A percentile compares a stretch with the other conserved stretches of the same genome.
Evolutionary conservation across 2,329 filamentous ascomycete species (phyloP).

Genomic region (Teratosphaeria pseudoeucalypti): DNA sequence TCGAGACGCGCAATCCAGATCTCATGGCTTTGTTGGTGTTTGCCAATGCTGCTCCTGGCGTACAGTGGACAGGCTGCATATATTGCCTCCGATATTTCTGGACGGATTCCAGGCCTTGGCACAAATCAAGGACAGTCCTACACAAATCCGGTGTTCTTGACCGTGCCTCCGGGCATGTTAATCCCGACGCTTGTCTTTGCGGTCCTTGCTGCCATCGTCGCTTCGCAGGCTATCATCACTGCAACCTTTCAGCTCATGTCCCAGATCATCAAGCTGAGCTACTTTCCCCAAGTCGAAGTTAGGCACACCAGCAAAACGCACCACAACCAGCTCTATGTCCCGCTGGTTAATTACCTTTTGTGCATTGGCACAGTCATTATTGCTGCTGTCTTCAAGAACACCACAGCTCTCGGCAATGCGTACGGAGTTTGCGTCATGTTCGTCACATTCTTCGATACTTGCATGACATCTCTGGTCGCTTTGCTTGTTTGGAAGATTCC

Average conservation of each 20-base stretch:
- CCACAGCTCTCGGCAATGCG: constrained; percentile 11
- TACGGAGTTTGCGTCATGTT: constrained; percentile 65
- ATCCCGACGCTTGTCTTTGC: constrained; percentile 60
- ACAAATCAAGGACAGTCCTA: constrained; percentile 45
- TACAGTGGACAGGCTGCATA: constrained; percentile 68
- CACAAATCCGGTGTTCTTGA: constrained; percentile 64
- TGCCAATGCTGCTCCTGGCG: constrained; percentile 55
- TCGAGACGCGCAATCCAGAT: constrained; percentile 54
- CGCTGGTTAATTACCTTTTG: constrained; percentile 64
- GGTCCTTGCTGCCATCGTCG: constrained; percentile 57
- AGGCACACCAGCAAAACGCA: constrained; percentile 60
- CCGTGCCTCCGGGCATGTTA: constrained; percentile 55
- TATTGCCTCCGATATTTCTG: constrained; percentile 39
- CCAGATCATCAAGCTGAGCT: constrained; percentile 62
- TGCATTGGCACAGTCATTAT: constrained; percentile 68
- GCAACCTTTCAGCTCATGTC: constrained; percentile 48
- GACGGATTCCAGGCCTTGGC: not conserved
- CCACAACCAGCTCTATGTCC: constrained; percentile 68
- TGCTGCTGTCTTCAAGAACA: constrained; percentile 53
- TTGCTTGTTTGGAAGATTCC: constrained; percentile 61
- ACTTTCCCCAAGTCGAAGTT: constrained; percentile 66
- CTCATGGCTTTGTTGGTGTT: constrained; percentile 57
- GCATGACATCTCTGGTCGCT: constrained; percentile 61
- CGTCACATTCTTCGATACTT: constrained; percentile 68
- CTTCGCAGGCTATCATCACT: constrained; percentile 70